Evolutionary conservation across 2,329 filamentous ascomycete genomes (phyloP).

Genomic region (Colletotrichum cordylinicola): DNA sequence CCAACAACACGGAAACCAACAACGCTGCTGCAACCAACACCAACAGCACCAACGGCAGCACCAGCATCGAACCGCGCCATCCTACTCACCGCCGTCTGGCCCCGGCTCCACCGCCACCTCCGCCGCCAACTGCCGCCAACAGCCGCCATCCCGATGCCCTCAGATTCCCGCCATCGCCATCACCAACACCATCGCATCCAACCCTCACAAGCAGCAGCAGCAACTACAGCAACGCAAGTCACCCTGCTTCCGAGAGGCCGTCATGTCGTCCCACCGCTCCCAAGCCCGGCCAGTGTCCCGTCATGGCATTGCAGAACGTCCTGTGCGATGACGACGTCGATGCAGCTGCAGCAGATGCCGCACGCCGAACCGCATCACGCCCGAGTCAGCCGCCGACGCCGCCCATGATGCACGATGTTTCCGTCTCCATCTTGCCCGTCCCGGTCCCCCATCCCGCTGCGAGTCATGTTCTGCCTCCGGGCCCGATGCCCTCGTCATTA

Average conservation of each 20-base stretch:
- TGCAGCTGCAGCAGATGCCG: not conserved
- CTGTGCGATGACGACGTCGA: slow-evolving; percentile 7
- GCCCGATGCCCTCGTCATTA: not conserved
- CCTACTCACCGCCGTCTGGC: not conserved
- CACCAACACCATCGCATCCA: slow-evolving; percentile 14
- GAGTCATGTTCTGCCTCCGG: not conserved
- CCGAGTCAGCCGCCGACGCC: slow-evolving; percentile 18
- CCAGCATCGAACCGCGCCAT: not conserved
- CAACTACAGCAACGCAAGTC: slow-evolving; percentile 1
- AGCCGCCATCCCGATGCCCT: slow-evolving; percentile 5
- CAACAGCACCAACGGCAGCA: not conserved
- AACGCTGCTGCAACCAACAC: not conserved
- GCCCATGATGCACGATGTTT: slow-evolving; percentile 8
- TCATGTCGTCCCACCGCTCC: not conserved
- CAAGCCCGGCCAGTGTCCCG: slow-evolving; percentile 12
- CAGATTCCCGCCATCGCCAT: slow-evolving; percentile 13
- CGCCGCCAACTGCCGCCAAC: not conserved
- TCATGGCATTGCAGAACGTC: slow-evolving; percentile 21
- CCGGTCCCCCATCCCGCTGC: not conserved
- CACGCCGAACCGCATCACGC: not conserved
- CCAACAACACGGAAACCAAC: not conserved
- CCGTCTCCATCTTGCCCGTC: not conserved
- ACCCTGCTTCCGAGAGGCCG: not conserved
- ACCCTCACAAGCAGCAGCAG: not conserved
- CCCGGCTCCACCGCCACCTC: not conserved